Conservation (phyloP, 1,284 basidiomycete species). For the Cryptococcus sp. region DNA sequence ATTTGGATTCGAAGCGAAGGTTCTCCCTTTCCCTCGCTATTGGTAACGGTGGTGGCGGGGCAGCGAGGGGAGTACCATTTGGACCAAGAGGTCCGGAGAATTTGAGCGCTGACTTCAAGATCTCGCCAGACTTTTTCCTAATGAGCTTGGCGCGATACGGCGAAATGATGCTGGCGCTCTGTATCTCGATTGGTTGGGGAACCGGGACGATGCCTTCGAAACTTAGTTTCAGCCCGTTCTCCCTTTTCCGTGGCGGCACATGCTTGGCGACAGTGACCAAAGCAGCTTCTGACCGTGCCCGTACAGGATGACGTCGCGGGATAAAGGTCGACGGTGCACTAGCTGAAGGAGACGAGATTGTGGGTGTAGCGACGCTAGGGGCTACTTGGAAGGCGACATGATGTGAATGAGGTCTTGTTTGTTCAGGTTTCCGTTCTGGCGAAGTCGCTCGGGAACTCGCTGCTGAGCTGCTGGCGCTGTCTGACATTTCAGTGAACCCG, state of each 20-base stretch:
- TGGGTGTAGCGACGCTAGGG: neutral
- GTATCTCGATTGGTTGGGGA: conserved; percentile 10
- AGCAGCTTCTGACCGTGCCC: conserved; percentile 37
- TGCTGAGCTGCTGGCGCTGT: conserved; percentile 29
- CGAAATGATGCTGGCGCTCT: conserved; percentile 34
- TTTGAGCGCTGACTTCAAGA: conserved; percentile 89
- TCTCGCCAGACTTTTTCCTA: conserved; percentile 80
- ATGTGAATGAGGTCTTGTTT: conserved; percentile 4
- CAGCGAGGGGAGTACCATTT: conserved; percentile 41
- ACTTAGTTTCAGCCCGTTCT: conserved; percentile 53
- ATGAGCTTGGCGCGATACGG: conserved; percentile 55
- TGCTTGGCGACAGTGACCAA: conserved; percentile 25
- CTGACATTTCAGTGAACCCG: conserved; percentile 50
- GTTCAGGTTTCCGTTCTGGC: conserved; percentile 23
- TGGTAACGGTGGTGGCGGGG: conserved; percentile 49
- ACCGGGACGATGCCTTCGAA: conserved; percentile 45
- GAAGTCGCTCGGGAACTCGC: conserved; percentile 30
- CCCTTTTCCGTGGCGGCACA: conserved; percentile 30
- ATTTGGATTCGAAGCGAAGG: conserved; percentile 62
- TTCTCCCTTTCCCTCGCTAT: conserved; percentile 37
- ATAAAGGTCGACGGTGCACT: conserved; percentile 15
- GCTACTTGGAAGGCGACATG: conserved; percentile 4
- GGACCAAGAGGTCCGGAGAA: conserved; percentile 58
- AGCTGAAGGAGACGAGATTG: conserved; percentile 5
- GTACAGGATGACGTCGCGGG: conserved; percentile 37